These are phyloP conservation scores for Penicillium sp. DNA, from an alignment of 2,329 filamentous ascomycete genomes.

Conservation along the genomic window DNA sequence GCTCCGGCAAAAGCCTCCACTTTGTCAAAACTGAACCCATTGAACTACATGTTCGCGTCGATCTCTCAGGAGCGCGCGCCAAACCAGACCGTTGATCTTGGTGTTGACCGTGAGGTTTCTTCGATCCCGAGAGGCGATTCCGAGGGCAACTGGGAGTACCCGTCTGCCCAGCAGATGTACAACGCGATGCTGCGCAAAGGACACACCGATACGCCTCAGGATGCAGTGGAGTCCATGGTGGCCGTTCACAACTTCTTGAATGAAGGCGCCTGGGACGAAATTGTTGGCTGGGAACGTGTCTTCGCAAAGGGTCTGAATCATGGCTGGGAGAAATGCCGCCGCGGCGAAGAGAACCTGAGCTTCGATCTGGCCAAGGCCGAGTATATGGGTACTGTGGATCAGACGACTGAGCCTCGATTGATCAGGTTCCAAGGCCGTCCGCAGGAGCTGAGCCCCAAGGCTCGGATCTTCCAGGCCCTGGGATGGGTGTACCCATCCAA, in stretches of 20 bases:
- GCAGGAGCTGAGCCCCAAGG: constrained; percentile 87
- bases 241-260: constrained; percentile 97
- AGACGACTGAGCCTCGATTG: constrained; percentile 63
- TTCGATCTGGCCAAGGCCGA: constrained; percentile 56
- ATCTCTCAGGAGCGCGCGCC: constrained; percentile 76
- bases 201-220: constrained; percentile 88
- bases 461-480: constrained; percentile 75
- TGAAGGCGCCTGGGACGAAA: constrained; percentile 95
- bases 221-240: constrained; percentile 95
- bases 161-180: constrained; percentile 99
- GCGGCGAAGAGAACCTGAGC: constrained; percentile 66
- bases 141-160: constrained; percentile 90
- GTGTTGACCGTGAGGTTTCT: constrained; percentile 76
- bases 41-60: constrained; percentile 94
- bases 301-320: constrained; percentile 71
- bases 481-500: constrained; percentile 75
- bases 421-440: constrained; percentile 87
- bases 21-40: constrained; percentile 67
- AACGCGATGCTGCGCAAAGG: constrained; percentile 95
- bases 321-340: constrained; percentile 71
- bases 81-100: constrained; percentile 70
- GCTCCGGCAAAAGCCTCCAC: constrained; percentile 45
- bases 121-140: constrained; percentile 82
- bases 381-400: constrained; percentile 29
- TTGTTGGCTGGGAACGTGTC: constrained; percentile 86